Evolutionary conservation across 306 rosid species (phyloP).

Genomic region (Glycine tomentella): DNA sequence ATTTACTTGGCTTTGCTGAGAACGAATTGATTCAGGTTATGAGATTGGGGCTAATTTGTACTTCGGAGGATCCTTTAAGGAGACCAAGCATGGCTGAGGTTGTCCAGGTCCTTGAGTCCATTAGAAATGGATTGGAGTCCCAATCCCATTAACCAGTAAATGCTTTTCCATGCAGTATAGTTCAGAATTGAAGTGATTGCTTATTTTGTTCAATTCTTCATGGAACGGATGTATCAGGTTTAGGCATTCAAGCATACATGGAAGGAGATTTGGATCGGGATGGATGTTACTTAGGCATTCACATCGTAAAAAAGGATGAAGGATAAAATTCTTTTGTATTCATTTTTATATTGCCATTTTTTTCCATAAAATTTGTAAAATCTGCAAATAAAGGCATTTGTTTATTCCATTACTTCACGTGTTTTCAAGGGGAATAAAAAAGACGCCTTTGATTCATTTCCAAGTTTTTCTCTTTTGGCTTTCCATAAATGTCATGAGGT

Average conservation of each 20-base stretch:
- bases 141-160: constrained; percentile 49
- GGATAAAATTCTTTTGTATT: constrained; percentile 63
- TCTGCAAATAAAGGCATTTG: constrained; percentile 63
- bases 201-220: constrained; percentile 41
- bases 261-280: constrained; percentile 40
- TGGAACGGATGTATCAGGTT: constrained; percentile 20
- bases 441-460: neutral
- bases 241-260: constrained; percentile 33
- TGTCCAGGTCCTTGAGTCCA: constrained; percentile 96
- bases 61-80: constrained; percentile 85
- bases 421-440: constrained; percentile 11
- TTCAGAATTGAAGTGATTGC: constrained; percentile 37
- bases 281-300: constrained; percentile 46
- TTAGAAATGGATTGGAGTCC: constrained; percentile 80
- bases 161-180: constrained; percentile 29
- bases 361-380: constrained; percentile 43
- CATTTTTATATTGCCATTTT: constrained; percentile 57
- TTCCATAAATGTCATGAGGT: neutral
- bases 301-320: constrained; percentile 2
- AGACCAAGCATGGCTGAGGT: constrained; percentile 99
- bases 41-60: constrained; percentile 89
- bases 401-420: constrained; percentile 49
- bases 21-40: constrained; percentile 91
- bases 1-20: constrained; percentile 77
- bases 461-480: neutral